phyloP scores from a whole-genome alignment of 805 yeast genomes.

The Myxozyma geophila region DNA sequence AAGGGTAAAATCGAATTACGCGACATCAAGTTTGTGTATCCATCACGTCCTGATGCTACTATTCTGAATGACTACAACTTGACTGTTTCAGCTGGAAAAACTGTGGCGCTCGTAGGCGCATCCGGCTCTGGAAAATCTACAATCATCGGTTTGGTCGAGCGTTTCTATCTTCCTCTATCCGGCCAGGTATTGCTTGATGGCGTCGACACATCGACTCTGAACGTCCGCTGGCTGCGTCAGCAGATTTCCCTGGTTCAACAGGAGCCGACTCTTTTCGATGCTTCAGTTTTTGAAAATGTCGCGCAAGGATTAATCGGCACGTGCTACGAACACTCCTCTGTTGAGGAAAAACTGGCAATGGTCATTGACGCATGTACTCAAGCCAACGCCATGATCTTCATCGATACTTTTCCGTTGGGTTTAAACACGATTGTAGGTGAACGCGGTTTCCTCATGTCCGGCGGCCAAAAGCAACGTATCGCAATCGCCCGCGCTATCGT shows the following conservation, averaged over 20 bases:
- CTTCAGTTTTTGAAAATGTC: constrained; percentile 73
- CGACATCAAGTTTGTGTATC: constrained; percentile 41
- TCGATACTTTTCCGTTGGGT: constrained; percentile 57
- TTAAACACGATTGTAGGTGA: constrained; percentile 56
- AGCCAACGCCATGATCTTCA: constrained; percentile 58
- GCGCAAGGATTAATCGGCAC: constrained; percentile 65
- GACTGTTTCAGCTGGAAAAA: constrained; percentile 70
- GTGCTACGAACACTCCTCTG: constrained; percentile 42
- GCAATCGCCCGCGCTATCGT: constrained; percentile 66
- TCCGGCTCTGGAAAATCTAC: constrained; percentile 55
- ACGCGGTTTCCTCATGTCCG: constrained; percentile 62
- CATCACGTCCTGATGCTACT: constrained; percentile 42
- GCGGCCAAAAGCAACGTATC: constrained; percentile 69
- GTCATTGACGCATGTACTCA: constrained; percentile 52
- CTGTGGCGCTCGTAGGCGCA: constrained; percentile 92
- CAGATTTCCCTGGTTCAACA: constrained; percentile 66
- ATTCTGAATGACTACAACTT: constrained; percentile 39
- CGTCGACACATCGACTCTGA: constrained; percentile 55
- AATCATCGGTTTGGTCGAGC: constrained; percentile 58
- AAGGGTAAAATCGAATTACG: constrained; percentile 48
- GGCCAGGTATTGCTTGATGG: constrained; percentile 58
- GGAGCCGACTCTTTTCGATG: constrained; percentile 65
- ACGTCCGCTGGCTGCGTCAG: constrained; percentile 57
- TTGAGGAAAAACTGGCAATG: constrained; percentile 47
- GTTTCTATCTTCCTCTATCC: constrained; percentile 59